phyloP scores from a whole-genome alignment of 1,284 basidiomycete species.

The Irpex sp. region DNA sequence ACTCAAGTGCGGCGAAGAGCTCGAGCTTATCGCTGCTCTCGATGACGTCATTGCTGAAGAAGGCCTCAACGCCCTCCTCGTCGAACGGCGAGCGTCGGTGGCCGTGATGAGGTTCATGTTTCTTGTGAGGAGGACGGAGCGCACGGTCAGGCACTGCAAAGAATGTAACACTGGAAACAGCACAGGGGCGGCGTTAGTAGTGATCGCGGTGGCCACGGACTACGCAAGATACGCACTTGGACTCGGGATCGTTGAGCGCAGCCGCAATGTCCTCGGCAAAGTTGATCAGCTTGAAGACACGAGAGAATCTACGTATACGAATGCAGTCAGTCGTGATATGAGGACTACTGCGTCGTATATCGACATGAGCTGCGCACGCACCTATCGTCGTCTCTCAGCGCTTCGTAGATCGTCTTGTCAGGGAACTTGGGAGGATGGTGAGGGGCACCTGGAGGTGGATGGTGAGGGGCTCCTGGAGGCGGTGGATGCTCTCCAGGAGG shows the following conservation, averaged over 20 bases:
- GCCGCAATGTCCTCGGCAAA: slow-evolving; percentile 38
- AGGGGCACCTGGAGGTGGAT: slow-evolving; percentile 1
- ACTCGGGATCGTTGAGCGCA: slow-evolving; percentile 38
- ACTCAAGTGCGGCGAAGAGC: slow-evolving; percentile 19
- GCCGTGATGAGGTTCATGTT: slow-evolving; percentile 9
- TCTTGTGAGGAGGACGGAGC: slow-evolving; percentile 25
- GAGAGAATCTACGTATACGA: slow-evolving; percentile 31
- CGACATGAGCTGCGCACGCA: slow-evolving; percentile 14
- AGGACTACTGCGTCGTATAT: neutral
- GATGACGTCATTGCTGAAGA: slow-evolving; percentile 10
- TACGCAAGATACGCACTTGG: slow-evolving; percentile 24
- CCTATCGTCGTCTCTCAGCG: slow-evolving; percentile 34
- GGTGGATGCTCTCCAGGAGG: slow-evolving; percentile 9
- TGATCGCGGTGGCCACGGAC: slow-evolving; percentile 8
- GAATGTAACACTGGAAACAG: slow-evolving; percentile 42
- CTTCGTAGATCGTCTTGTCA: slow-evolving; percentile 39
- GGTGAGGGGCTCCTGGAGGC: slow-evolving; percentile 10
- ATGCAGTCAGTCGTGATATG: neutral
- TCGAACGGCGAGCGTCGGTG: slow-evolving; percentile 1
- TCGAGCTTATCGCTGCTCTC: slow-evolving; percentile 13
- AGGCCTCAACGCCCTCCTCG: slow-evolving; percentile 4
- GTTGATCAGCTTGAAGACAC: slow-evolving; percentile 41
- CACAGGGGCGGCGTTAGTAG: neutral
- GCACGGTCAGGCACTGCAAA: slow-evolving; percentile 49
- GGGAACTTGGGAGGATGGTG: slow-evolving; percentile 12